A percentile compares a stretch with the other conserved stretches of the same genome.
Evolutionary conservation across 164 flowering plant genomes (phyloP).

Genomic region (Tinospora cordifolia): DNA sequence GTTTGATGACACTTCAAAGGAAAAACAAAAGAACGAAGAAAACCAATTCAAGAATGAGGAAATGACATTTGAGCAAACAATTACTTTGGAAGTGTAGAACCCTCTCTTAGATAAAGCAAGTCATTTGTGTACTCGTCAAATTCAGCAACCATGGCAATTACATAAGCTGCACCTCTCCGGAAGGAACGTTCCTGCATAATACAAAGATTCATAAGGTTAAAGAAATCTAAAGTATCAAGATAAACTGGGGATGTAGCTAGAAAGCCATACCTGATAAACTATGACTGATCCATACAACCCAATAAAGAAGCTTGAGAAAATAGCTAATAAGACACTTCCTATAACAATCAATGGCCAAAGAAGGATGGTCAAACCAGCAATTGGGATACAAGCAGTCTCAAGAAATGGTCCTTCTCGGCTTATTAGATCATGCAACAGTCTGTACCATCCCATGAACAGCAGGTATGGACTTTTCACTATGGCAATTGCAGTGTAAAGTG

Average conservation of each 20-base stretch:
- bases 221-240: neutral
- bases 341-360: constrained; percentile 84
- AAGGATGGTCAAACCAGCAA: constrained; percentile 86
- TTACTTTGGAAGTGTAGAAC: constrained; percentile 85
- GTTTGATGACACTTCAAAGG: neutral
- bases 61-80: constrained; percentile 12
- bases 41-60: constrained; percentile 9
- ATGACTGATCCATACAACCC: constrained; percentile 71
- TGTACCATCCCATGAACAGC: constrained; percentile 84
- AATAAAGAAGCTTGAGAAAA: constrained; percentile 70
- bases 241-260: neutral
- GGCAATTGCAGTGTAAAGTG: constrained; percentile 65
- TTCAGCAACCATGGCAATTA: constrained; percentile 86
- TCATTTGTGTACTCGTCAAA: constrained; percentile 97
- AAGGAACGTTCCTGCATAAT: constrained; percentile 73
- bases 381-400: constrained; percentile 86
- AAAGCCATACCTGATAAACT: constrained; percentile 70
- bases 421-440: constrained; percentile 64
- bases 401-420: constrained; percentile 95
- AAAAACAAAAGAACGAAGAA: neutral
- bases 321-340: constrained; percentile 57
- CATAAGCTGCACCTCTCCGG: constrained; percentile 63
- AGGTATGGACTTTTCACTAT: constrained; percentile 78
- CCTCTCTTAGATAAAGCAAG: constrained; percentile 87
- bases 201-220: neutral